These are phyloP conservation scores for Monotropa hypopitys DNA, from an alignment of 179 eudicot species.

Conservation along the genomic window DNA sequence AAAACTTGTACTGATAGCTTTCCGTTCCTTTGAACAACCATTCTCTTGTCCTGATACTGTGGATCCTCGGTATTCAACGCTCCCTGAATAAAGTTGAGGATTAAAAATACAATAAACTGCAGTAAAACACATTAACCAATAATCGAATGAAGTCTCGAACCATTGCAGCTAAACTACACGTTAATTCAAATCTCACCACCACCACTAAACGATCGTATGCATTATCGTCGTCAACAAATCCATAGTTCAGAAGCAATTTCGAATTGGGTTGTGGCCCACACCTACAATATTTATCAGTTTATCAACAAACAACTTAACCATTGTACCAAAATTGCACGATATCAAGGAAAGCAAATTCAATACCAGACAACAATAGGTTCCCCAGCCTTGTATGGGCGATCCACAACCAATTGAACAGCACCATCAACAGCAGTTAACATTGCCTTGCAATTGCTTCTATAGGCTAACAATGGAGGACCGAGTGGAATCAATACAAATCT, in stretches of 20 bases:
- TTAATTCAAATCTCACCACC: conserved; percentile 38
- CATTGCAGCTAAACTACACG: not conserved
- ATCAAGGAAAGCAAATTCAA: conserved; percentile 2
- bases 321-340: not conserved
- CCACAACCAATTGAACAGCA: conserved; percentile 83
- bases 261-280: conserved; percentile 99
- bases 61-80: conserved; percentile 88
- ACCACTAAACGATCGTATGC: conserved; percentile 71
- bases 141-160: not conserved
- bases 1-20: conserved; percentile 67
- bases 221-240: conserved; percentile 93
- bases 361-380: conserved; percentile 94
- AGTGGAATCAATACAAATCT: conserved; percentile 97
- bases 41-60: conserved; percentile 91
- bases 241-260: conserved; percentile 83
- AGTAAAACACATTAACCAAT: not conserved
- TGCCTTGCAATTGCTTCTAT: conserved; percentile 86
- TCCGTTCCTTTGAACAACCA: conserved; percentile 95
- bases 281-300: conserved; percentile 22
- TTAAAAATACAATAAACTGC: not conserved
- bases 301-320: not conserved
- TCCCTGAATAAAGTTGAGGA: conserved; percentile 35
- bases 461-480: conserved; percentile 93
- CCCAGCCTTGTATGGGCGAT: conserved; percentile 78
- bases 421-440: conserved; percentile 82